These are phyloP conservation scores for Aureobasidium melanogenum DNA, from an alignment of 2,329 filamentous ascomycete genomes.

Conservation along the genomic window DNA sequence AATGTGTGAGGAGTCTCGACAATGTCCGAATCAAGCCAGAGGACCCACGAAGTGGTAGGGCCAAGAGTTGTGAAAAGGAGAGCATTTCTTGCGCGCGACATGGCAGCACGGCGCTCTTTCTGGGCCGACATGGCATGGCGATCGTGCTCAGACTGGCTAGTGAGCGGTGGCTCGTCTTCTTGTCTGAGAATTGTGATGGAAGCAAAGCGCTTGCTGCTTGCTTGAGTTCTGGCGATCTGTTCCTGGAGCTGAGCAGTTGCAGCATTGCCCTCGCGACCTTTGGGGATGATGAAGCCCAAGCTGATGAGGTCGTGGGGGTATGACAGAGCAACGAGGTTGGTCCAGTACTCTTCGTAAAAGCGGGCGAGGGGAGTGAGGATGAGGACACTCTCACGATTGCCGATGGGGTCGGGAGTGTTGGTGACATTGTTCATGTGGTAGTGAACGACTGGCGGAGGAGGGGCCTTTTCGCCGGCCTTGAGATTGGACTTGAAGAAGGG, in stretches of 20 bases:
- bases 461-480: slow-evolving; percentile 42
- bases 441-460: slow-evolving; percentile 77
- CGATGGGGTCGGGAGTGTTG: slow-evolving; percentile 64
- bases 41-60: slow-evolving; percentile 84
- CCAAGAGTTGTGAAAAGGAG: slow-evolving; percentile 92
- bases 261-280: slow-evolving; percentile 82
- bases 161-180: slow-evolving; percentile 77
- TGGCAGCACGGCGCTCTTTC: slow-evolving; percentile 73
- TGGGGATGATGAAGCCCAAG: slow-evolving; percentile 90
- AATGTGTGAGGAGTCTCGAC: slow-evolving; percentile 75
- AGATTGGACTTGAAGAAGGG: slow-evolving; percentile 62
- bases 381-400: slow-evolving; percentile 75
- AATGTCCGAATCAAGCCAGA: slow-evolving; percentile 92
- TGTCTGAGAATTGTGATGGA: slow-evolving; percentile 91
- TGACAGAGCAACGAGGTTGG: slow-evolving; percentile 71
- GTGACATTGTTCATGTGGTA: slow-evolving; percentile 96
- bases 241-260: slow-evolving; percentile 77
- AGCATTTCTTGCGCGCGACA: slow-evolving; percentile 90
- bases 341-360: slow-evolving; percentile 94
- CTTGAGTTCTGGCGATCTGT: slow-evolving; percentile 77
- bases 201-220: slow-evolving; percentile 76
- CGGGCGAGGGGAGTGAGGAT: slow-evolving; percentile 87
- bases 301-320: slow-evolving; percentile 95
- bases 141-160: slow-evolving; percentile 76
- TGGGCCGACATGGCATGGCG: slow-evolving; percentile 89